Evolutionary conservation across 108 stramenopile species (phyloP).

Genomic region (Fragilaria crotonensis): DNA sequence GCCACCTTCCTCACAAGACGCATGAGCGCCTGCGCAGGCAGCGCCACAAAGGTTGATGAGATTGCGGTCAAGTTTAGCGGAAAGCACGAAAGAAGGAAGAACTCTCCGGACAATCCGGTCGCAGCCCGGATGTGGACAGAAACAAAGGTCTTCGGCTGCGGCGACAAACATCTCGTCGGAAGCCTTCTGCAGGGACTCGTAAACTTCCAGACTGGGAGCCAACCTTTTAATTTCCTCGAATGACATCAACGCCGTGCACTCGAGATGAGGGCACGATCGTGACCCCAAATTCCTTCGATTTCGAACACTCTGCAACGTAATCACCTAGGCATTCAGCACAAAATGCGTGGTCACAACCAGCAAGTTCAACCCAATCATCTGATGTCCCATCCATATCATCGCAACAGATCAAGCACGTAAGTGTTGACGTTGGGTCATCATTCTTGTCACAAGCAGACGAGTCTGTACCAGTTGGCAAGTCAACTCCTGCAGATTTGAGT

Average conservation of each 20-base stretch:
- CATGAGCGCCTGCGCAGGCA: conserved; percentile 25
- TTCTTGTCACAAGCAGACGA: no score
- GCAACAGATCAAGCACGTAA: conserved; percentile 43
- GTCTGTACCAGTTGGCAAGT: no score
- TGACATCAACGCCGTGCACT: conserved; percentile 20
- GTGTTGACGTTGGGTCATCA: no score
- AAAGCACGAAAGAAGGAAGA: conserved; percentile 8
- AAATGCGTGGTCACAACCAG: conserved; percentile 34
- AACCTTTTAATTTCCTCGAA: conserved; percentile 9
- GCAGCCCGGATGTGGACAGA: conserved; percentile 45
- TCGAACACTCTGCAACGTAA: conserved; percentile 27
- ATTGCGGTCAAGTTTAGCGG: conserved; percentile 9
- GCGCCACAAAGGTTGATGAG: conserved; percentile 32
- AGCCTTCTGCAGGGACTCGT: conserved; percentile 20
- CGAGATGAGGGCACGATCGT: conserved; percentile 37
- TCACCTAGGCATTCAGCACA: conserved; percentile 36
- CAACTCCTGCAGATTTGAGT: conserved; percentile 12
- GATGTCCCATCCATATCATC: conserved; percentile 22
- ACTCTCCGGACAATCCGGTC: conserved; percentile 29
- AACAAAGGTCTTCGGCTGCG: conserved; percentile 24
- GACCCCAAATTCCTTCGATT: conserved; percentile 10
- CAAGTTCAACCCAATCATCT: conserved; percentile 20
- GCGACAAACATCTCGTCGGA: conserved; percentile 29
- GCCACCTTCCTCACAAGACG: background rate
- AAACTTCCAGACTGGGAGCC: conserved; percentile 3